Evolutionary conservation across 2,329 filamentous ascomycete species (phyloP).

Genomic region (Aspergillus texensis): DNA sequence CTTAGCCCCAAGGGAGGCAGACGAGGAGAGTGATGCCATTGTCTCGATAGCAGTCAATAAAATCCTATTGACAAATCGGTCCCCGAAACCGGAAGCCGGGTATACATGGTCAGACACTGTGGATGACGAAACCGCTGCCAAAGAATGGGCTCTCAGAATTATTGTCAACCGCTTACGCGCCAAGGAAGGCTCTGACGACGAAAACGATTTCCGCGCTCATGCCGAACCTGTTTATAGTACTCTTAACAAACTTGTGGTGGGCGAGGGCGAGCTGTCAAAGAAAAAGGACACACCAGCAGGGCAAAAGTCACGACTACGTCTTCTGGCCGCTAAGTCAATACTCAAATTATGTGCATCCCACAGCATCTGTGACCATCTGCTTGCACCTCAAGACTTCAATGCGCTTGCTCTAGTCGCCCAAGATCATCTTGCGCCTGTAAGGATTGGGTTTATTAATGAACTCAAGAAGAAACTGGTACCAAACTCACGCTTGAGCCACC

Average conservation of each 20-base stretch:
- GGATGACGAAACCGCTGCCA: conserved; percentile 81
- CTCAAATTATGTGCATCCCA: conserved; percentile 82
- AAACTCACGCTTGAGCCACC: conserved; percentile 70
- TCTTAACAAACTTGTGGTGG: conserved; percentile 72
- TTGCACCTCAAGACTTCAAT: conserved; percentile 77
- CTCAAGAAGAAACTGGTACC: conserved; percentile 70
- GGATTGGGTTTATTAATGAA: conserved; percentile 77
- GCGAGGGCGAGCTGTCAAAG: conserved; percentile 79
- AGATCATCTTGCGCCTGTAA: conserved; percentile 72
- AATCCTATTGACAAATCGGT: conserved; percentile 71
- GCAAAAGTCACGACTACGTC: conserved; percentile 78
- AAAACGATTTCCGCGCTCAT: conserved; percentile 51
- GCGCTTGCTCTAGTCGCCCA: conserved; percentile 79
- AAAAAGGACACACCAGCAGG: conserved; percentile 72
- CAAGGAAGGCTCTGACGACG: conserved; percentile 52
- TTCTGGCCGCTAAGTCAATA: conserved; percentile 77
- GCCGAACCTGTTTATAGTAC: conserved; percentile 75
- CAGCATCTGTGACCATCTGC: conserved; percentile 70
- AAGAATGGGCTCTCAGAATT: conserved; percentile 80
- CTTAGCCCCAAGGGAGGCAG: conserved; percentile 70
- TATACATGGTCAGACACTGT: conserved; percentile 71
- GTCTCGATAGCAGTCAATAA: conserved; percentile 75
- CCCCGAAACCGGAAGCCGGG: conserved; percentile 54
- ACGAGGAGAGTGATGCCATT: conserved; percentile 75
- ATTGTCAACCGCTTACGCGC: conserved; percentile 83